Base-by-base conservation (phyloP, 169 alveolate genomes). In the Eimeria brunetti region DNA sequence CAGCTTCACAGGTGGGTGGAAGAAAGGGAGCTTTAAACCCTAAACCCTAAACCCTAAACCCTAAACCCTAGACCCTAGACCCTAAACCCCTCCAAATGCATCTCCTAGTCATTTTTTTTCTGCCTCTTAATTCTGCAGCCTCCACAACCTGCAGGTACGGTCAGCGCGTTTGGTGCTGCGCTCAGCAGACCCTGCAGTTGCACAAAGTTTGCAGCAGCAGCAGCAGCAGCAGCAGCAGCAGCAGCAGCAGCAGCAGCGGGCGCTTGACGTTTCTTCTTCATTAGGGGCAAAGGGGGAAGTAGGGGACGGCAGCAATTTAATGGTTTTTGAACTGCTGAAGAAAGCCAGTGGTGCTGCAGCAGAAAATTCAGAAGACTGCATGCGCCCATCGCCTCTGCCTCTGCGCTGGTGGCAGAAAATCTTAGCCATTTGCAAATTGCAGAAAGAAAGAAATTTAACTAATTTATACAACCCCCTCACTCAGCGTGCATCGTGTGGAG, bases 1-100 rank as follows among this genome's bases (percentile, higher is more conserved):
- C 84, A 49, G 76, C 73, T 88, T 18, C 75, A 88, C 85, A 49
- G 86, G 94, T 88, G 83, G n/a, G 94, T 20, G 56, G 9, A 9
- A 8, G 20, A n/a, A n/a, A n/a, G n/a, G n/a, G n/a, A n/a, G n/a
- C n/a, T n/a, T n/a, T n/a, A n/a, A n/a, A n/a, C n/a, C n/a, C n/a
- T n/a, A n/a, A n/a, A n/a, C n/a, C n/a, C n/a, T n/a, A n/a, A n/a
- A n/a, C n/a, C 67, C 14, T 58, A 58, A 24, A 24, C 67, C 22
- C n/a, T 24, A 58, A 24, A 24, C n/a, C 67, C 22, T 24, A 24
- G n/a, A 2, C 67, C 22, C 67, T 2, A n/a, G n/a, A n/a, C n/a
- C n/a, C n/a, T n/a, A n/a, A n/a, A n/a, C n/a, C n/a, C 75, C 75
- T 18, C 8, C 38, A n/a, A 62, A 20, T 24, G 75, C 12, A 22